phyloP scores from a whole-genome alignment of 495 filamentous ascomycete species.

The Penicillium roqueforti region DNA sequence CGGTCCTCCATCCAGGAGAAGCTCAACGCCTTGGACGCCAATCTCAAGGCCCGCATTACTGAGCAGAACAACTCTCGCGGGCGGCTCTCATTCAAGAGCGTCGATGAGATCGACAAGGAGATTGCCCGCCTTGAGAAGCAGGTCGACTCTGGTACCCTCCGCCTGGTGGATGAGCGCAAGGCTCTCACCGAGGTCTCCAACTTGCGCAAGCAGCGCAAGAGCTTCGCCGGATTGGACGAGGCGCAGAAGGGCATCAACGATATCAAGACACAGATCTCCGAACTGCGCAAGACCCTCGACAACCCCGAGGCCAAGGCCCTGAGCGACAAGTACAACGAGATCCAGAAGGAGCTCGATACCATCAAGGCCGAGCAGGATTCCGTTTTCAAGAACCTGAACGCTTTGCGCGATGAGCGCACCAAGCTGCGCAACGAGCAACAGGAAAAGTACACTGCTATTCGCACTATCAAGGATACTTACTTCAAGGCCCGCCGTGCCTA shows the following conservation, averaged over 20 bases:
- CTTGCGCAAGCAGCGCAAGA: constrained; percentile 84
- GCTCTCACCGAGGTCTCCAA: constrained; percentile 74
- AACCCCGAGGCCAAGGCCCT: constrained; percentile 89
- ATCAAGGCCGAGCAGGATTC: constrained; percentile 90
- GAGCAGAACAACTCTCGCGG: constrained; percentile 79
- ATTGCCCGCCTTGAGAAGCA: constrained; percentile 75
- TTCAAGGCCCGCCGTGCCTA: constrained; percentile 71
- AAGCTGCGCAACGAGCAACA: constrained; percentile 78
- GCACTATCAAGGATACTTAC: constrained; percentile 81
- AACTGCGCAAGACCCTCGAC: constrained; percentile 78
- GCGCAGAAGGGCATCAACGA: constrained; percentile 80
- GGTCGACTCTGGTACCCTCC: constrained; percentile 83
- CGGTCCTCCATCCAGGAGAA: constrained; percentile 73
- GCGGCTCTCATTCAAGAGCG: constrained; percentile 75
- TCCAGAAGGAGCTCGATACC: constrained; percentile 78
- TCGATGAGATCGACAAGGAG: constrained; percentile 79
- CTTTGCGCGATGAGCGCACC: constrained; percentile 83
- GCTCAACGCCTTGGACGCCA: constrained; percentile 78
- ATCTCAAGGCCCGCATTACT: constrained; percentile 71
- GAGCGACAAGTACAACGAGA: constrained; percentile 73
- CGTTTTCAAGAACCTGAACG: constrained; percentile 77
- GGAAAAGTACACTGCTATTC: constrained; percentile 73
- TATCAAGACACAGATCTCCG: constrained; percentile 76
- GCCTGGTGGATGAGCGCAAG: constrained; percentile 95
- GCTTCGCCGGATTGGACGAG: constrained; percentile 76